Percentiles rank a stretch among this genome's conserved stretches.
phyloP scores from a whole-genome alignment of 495 filamentous ascomycete genomes.

The Rhypophila decipiens region DNA sequence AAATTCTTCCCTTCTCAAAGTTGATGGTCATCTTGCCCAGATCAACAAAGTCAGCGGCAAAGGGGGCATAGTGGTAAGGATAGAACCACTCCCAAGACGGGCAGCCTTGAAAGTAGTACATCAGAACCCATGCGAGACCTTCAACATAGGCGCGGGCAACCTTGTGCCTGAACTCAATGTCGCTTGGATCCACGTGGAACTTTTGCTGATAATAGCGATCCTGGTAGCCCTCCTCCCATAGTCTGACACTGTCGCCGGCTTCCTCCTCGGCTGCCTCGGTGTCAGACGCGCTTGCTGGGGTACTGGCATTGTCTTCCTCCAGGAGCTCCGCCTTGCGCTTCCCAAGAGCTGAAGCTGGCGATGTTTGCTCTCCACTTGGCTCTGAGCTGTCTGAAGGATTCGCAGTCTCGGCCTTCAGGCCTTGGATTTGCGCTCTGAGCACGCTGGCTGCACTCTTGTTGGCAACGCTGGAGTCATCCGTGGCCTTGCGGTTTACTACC shows the following conservation, averaged over 20 bases:
- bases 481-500: slow-evolving; percentile 71
- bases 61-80: slow-evolving; percentile 96
- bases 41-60: slow-evolving; percentile 90
- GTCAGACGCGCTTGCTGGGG: slow-evolving; percentile 37
- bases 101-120: slow-evolving; percentile 97
- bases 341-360: slow-evolving; percentile 37
- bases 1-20: slow-evolving; percentile 82
- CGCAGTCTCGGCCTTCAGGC: slow-evolving; percentile 34
- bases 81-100: slow-evolving; percentile 99
- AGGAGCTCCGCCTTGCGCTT: slow-evolving; percentile 55
- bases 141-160: slow-evolving; percentile 93
- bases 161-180: slow-evolving; percentile 81
- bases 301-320: slow-evolving; percentile 52
- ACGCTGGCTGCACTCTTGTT: slow-evolving; percentile 93
- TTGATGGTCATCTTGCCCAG: slow-evolving; percentile 68
- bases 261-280: slow-evolving; percentile 48
- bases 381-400: slow-evolving; percentile 9
- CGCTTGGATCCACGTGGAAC: slow-evolving; percentile 75
- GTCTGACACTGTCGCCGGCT: slow-evolving; percentile 70
- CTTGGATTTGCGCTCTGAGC: slow-evolving; percentile 73
- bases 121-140: slow-evolving; percentile 94
- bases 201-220: slow-evolving; percentile 98
- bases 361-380: slow-evolving; percentile 12
- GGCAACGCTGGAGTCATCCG: slow-evolving; percentile 70
- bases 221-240: slow-evolving; percentile 94